These are phyloP conservation scores for Lepidium didymum DNA, from an alignment of 345 rosid species.

Conservation along the genomic window DNA sequence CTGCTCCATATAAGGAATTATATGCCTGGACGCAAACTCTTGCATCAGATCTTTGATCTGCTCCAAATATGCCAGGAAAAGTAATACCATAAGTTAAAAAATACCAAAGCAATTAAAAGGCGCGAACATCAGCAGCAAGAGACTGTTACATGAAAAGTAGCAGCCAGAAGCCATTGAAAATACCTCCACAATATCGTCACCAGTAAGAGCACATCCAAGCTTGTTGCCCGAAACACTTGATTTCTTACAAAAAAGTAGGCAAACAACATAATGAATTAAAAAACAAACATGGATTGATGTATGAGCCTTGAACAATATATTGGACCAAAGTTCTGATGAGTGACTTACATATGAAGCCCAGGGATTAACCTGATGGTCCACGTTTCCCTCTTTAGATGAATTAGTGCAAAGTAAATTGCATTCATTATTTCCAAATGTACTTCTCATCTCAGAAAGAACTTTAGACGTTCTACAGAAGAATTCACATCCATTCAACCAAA, in stretches of 20 bases:
- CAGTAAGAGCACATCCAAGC: constrained; percentile 70
- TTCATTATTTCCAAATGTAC: constrained; percentile 68
- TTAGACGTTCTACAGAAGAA: constrained; percentile 65
- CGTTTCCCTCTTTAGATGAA: constrained; percentile 68
- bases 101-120: constrained; percentile 12
- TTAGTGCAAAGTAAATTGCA: constrained; percentile 83
- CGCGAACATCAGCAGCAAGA: constrained; percentile 6
- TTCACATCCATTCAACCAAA: constrained; percentile 13
- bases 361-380: constrained; percentile 57
- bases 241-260: constrained; percentile 50
- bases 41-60: constrained; percentile 87
- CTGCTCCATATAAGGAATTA: constrained; percentile 97
- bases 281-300: constrained; percentile 3
- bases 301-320: neutral
- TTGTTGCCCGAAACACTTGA: constrained; percentile 39
- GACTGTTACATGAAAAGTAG: constrained; percentile 12
- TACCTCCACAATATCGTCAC: constrained; percentile 76
- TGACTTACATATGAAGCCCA: constrained; percentile 65
- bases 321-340: constrained; percentile 8
- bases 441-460: constrained; percentile 79
- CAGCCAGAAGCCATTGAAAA: constrained; percentile 7
- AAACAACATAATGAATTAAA: constrained; percentile 7
- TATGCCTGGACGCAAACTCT: constrained; percentile 79
- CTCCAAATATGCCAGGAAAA: constrained; percentile 24
- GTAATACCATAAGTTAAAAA: constrained; percentile 27